Percentiles rank a stretch among this genome's conserved stretches.
Evolutionary conservation across 2,329 filamentous ascomycete species (phyloP).

Genomic region (Hypoxylon sp.): DNA sequence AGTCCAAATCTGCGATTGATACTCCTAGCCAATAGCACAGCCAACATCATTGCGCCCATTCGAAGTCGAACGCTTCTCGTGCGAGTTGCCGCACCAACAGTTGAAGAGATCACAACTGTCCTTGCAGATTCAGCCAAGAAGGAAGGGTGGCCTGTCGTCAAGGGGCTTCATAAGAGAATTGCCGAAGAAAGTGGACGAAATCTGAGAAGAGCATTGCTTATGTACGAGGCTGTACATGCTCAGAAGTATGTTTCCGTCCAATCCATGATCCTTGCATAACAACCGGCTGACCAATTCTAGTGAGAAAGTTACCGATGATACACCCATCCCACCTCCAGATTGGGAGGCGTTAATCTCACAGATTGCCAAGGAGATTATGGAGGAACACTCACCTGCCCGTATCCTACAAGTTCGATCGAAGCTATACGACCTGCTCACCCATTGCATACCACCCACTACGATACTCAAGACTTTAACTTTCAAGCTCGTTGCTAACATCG

Average conservation of each 20-base stretch:
- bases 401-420: conserved; percentile 91
- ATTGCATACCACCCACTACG: conserved; percentile 95
- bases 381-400: conserved; percentile 89
- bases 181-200: conserved; percentile 93
- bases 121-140: conserved; percentile 79
- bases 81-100: conserved; percentile 88
- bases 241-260: conserved; percentile 79
- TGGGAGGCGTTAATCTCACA: conserved; percentile 94
- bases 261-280: background rate
- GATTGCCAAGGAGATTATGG: conserved; percentile 93
- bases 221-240: conserved; percentile 97
- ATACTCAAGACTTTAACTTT: conserved; percentile 96
- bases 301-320: conserved; percentile 89
- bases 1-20: conserved; percentile 94
- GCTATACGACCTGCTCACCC: conserved; percentile 96
- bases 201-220: conserved; percentile 87
- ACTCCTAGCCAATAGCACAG: conserved; percentile 93
- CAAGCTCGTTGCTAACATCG: conserved; percentile 88
- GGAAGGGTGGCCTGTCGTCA: conserved; percentile 85
- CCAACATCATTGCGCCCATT: conserved; percentile 99
- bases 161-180: conserved; percentile 84
- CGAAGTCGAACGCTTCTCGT: conserved; percentile 92
- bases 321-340: conserved; percentile 92
- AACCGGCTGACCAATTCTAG: conserved; percentile 62
- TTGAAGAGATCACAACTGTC: conserved; percentile 85